Evolutionary conservation across 768 basidiomycete genomes (phyloP), one percentile per base, ranked within the genome.

Genomic region (Porpolomopsis calyptriformis): DNA sequence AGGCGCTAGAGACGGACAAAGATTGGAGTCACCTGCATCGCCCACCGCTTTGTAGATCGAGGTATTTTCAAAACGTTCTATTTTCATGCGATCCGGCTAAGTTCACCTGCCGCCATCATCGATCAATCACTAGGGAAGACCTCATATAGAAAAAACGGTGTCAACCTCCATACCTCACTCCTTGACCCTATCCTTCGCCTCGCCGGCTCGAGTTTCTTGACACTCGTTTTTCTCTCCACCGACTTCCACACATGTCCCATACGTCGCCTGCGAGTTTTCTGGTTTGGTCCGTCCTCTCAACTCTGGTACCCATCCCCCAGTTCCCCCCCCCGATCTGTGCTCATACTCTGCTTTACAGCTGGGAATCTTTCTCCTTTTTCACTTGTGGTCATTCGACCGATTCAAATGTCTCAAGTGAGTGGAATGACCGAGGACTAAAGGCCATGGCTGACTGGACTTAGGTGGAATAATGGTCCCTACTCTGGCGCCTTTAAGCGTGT

Each of bases 401-500:
- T 89, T 89, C 68, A 74, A 71, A 53, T 87, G 84, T 58, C 58
- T 88, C 44, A 78, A 56, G 82, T 83, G 49, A 52, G 73, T 56
- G 2, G 18, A 16, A 1, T 16, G 11, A 9, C 14, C 10, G n/a
- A 12, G 12, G 16, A 39, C 23, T 6, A 25, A 8, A 4, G n/a
- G 27, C 45, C 39, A 20, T 14, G n/a, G n/a, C 22, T 18, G 20
- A 31, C 9, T 35, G 9, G 27, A n/a, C 29, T 8, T 49, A 85
- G 84, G 58, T 86, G 83, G 82, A 76, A 80, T 54, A 74, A 72
- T 23, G 82, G 79, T 1, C 71, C 73, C 2, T 61, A 76, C 48
- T 72, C 78, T 12, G 84, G 83, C n/a, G 73, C 82, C 2, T 89
- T 89, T 66, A 89, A 86, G 61, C 77, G 88, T 22, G 56, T 89